A percentile compares a stretch with the other conserved stretches of the same genome.
Evolutionary conservation across 2,329 filamentous ascomycete species (phyloP).

Genomic region (Alternaria brassicicola): DNA sequence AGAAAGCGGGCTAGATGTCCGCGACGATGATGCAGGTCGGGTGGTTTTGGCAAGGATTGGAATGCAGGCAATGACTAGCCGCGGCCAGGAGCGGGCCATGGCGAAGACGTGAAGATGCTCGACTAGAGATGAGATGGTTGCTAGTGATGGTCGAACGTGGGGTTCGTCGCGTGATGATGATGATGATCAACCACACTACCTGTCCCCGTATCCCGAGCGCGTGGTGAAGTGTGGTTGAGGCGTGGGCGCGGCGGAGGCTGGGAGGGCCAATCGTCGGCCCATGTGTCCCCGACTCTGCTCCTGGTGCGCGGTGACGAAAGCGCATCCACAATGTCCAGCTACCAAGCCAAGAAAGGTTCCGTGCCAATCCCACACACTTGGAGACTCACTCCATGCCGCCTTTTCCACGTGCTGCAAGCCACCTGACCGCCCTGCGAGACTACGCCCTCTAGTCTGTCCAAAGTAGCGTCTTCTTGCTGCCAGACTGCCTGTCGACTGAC

Average conservation of each 20-base stretch:
- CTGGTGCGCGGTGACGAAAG: conserved; percentile 10
- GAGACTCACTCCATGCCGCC: conserved; percentile 7
- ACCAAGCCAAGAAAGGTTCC: conserved; percentile 4
- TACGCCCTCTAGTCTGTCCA: conserved; percentile 8
- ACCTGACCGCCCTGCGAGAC: conserved; percentile 14
- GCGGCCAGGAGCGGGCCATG: not conserved
- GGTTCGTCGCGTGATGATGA: not conserved
- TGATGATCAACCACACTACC: not conserved
- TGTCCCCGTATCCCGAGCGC: not conserved
- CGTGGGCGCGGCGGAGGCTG: not conserved
- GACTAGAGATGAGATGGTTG: not conserved
- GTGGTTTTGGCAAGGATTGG: conserved; percentile 4
- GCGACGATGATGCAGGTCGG: conserved; percentile 8
- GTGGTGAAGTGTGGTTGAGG: not conserved
- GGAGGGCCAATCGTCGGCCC: conserved; percentile 14
- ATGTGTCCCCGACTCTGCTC: conserved; percentile 1
- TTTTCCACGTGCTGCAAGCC: conserved; percentile 13
- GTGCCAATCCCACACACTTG: conserved; percentile 18
- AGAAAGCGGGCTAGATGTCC: conserved; percentile 2
- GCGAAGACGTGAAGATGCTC: not conserved
- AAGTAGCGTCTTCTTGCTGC: conserved; percentile 7
- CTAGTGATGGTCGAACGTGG: not conserved
- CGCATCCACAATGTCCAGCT: conserved; percentile 5
- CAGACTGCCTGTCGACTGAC: not conserved
- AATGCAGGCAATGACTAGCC: conserved; percentile 10